Conservation (phyloP, 495 filamentous ascomycete genomes). For the Aspergillus indologenus region DNA sequence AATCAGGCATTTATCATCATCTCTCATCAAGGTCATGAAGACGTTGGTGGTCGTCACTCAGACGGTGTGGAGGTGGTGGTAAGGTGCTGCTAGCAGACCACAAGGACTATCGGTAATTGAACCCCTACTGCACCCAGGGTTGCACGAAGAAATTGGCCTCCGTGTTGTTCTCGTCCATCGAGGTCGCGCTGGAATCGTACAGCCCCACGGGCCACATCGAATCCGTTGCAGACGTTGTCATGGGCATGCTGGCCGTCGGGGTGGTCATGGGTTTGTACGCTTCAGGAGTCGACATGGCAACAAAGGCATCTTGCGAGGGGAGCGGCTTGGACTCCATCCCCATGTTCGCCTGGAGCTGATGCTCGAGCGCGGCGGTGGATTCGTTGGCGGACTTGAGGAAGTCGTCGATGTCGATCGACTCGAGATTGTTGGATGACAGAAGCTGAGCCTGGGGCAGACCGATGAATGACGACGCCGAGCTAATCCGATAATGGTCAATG, state of each 20-base stretch:
- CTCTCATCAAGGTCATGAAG: constrained; percentile 54
- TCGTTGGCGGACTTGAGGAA: constrained; percentile 55
- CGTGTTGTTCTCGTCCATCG: constrained; percentile 34
- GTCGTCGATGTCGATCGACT: constrained; percentile 61
- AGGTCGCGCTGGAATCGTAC: constrained; percentile 32
- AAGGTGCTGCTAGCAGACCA: constrained; percentile 31
- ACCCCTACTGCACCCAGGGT: constrained; percentile 37
- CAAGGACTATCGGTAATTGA: constrained; percentile 6
- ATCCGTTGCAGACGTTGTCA: constrained; percentile 31
- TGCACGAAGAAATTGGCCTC: constrained; percentile 19
- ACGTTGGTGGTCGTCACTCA: constrained; percentile 30
- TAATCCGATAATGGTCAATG: constrained; percentile 52
- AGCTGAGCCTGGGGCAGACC: constrained; percentile 50
- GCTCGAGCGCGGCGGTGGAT: constrained; percentile 45
- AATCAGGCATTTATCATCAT: constrained; percentile 51
- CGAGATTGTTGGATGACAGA: constrained; percentile 52
- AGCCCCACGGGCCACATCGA: constrained; percentile 39
- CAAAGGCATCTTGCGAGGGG: constrained; percentile 33
- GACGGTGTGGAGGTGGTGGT: constrained; percentile 49
- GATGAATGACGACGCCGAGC: constrained; percentile 52
- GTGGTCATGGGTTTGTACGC: constrained; percentile 25
- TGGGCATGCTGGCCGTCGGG: constrained; percentile 18
- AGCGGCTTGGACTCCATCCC: constrained; percentile 38
- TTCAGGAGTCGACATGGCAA: constrained; percentile 29
- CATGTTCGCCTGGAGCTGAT: constrained; percentile 46